These are phyloP conservation scores for Ascosphaera aggregata DNA, from an alignment of 2,329 filamentous ascomycete species.

Conservation along the genomic window DNA sequence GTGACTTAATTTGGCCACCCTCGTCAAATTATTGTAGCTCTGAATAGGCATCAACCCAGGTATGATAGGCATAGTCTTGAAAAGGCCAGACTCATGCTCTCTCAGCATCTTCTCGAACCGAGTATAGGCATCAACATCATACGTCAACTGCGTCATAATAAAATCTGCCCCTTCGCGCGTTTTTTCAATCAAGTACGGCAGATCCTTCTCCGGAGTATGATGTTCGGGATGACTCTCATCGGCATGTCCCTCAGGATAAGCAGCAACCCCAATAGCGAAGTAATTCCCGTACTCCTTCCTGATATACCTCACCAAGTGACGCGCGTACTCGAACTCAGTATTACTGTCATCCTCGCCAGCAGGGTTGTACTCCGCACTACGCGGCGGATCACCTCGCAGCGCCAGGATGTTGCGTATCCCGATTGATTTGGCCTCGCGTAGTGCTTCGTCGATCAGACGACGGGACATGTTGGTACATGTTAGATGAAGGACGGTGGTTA, in stretches of 20 bases:
- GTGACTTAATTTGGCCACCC: conserved; percentile 86
- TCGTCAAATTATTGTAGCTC: conserved; percentile 83
- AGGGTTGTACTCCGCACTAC: conserved; percentile 66
- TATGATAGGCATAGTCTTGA: conserved; percentile 73
- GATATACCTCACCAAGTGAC: conserved; percentile 80
- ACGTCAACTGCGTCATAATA: conserved; percentile 96
- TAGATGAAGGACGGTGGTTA: conserved; percentile 88
- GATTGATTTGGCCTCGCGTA: conserved; percentile 73
- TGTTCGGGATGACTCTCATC: conserved; percentile 76
- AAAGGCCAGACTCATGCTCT: conserved; percentile 60
- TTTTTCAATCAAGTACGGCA: conserved; percentile 81
- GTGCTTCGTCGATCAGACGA: conserved; percentile 59
- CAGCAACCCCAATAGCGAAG: conserved; percentile 87
- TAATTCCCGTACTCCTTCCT: conserved; percentile 68
- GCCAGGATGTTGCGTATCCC: conserved; percentile 90
- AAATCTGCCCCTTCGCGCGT: conserved; percentile 82
- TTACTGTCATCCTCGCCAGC: conserved; percentile 37
- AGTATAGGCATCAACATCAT: conserved; percentile 64
- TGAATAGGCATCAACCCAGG: conserved; percentile 96
- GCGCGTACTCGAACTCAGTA: conserved; percentile 67
- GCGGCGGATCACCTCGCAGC: conserved; percentile 70
- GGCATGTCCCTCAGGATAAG: conserved; percentile 86
- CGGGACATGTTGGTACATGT: conserved; percentile 97
- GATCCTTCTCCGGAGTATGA: conserved; percentile 39
- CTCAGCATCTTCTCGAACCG: conserved; percentile 55